phyloP scores from a whole-genome alignment of 352 stramenopile genomes.

The Thraustotheca clavata region DNA sequence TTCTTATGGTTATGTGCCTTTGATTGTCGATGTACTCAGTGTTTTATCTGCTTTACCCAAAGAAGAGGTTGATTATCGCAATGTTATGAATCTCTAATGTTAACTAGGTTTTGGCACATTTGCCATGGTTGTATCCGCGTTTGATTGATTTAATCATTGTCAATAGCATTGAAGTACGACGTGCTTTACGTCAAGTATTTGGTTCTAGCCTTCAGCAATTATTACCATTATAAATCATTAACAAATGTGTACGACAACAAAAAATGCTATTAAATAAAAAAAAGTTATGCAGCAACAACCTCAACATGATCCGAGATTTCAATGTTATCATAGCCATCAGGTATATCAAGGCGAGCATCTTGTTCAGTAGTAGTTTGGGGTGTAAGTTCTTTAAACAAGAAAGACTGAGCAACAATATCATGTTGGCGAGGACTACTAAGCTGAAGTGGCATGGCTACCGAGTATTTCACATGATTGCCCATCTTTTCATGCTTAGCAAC shows the following conservation, averaged over 20 bases:
- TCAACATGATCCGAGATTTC: constrained; percentile 6
- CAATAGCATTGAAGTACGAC: constrained; percentile 49
- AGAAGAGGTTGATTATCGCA: constrained; percentile 31
- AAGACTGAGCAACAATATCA: constrained; percentile 83
- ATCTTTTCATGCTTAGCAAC: constrained; percentile 86
- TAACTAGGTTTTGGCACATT: constrained; percentile 47
- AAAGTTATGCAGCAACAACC: not conserved
- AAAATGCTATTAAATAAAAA: constrained; percentile 7
- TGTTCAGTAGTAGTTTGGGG: constrained; percentile 31
- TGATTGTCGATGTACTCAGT: constrained; percentile 43
- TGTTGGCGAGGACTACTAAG: constrained; percentile 76
- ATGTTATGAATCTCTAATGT: not conserved
- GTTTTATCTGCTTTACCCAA: constrained; percentile 42
- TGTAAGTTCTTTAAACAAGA: constrained; percentile 77
- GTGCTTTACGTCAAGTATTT: constrained; percentile 53
- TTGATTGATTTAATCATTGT: constrained; percentile 67
- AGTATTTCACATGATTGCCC: constrained; percentile 84
- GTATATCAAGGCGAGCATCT: not conserved
- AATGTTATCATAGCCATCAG: constrained; percentile 7
- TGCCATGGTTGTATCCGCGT: constrained; percentile 73
- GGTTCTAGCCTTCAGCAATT: constrained; percentile 49
- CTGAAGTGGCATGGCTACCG: constrained; percentile 80
- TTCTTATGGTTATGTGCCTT: constrained; percentile 38
- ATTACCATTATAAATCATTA: constrained; percentile 27
- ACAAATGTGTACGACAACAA: not conserved